Evolutionary conservation across 169 alveolate species (phyloP), one percentile per base, ranked within the genome.

Genomic region (Eimeria acervulina): DNA sequence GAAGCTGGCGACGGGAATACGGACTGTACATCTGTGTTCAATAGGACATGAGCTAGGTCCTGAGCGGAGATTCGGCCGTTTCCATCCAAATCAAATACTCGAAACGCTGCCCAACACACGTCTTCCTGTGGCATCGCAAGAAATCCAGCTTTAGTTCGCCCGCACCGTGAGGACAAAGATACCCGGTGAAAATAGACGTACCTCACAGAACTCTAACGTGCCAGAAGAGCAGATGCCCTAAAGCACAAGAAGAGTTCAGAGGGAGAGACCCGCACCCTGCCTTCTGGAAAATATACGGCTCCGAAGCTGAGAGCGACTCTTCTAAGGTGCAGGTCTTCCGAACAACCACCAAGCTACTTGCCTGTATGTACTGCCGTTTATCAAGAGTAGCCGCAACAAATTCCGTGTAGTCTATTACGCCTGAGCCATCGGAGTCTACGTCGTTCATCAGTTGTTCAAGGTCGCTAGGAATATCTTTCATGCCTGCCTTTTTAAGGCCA

Each of bases 301-400:
- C 23, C n/a, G 47, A 68, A 1, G n/a, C n/a, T 68, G 26, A 68
- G 44, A n/a, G n/a, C 5, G 2, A 31, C n/a, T 68, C 23, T 17
- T 23, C 44, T 68, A 33, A 33, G 42, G 80, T 33, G 28, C n/a
- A 68, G 21, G 44, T 13, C 80, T 33, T 17, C 40, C 31, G 21
- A 40, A 23, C 10, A 76, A 21, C 3, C 87, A 76, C 31, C 59
- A 47, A 85, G 44, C 5, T 36, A 23, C 93, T 33, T 28, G 66
- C 96, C 91, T 95, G 96, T 38, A 95, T 74, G 68, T 95, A 95
- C 13, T 85, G 96, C 44, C 92, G 38, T 55, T 87, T 98, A 95
- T 99, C 99, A 52, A 98, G 96, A n/a, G 99, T 97, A 26, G 99
- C 99, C 2, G 99, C 99, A 66, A 99, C 92, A 96, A 98, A 99